A percentile compares a stretch with the other conserved stretches of the same genome.
phyloP scores from a whole-genome alignment of 495 filamentous ascomycete genomes.

The Oidiodendron maius region DNA sequence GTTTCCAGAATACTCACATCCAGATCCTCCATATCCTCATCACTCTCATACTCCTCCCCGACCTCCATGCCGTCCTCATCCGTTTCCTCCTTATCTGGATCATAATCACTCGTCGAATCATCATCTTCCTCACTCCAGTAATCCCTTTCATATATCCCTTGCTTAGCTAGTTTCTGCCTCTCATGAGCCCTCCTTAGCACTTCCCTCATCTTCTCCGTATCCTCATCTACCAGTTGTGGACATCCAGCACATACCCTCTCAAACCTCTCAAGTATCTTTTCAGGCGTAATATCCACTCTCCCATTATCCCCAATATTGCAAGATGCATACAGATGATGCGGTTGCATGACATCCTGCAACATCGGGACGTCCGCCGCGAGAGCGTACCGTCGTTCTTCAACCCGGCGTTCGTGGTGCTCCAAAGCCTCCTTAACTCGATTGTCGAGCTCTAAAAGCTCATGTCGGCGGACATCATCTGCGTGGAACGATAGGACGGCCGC shows the following conservation, averaged over 20 bases:
- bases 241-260: neutral
- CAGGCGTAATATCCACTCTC: constrained; percentile 2
- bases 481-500: neutral
- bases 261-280: constrained; percentile 3
- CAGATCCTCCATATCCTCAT: constrained; percentile 6
- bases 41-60: constrained; percentile 7
- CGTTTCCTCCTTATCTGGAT: neutral
- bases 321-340: neutral
- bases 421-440: neutral
- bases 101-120: constrained; percentile 5
- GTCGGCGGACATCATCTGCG: neutral
- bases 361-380: neutral
- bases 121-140: neutral
- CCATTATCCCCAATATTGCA: neutral
- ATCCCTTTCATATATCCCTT: neutral
- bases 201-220: neutral
- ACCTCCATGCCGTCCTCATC: neutral
- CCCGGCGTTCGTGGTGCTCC: neutral
- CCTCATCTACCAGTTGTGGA: neutral
- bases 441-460: neutral
- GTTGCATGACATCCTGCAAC: too few species aligned
- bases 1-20: neutral
- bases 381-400: neutral
- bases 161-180: neutral
- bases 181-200: neutral